A percentile compares a stretch with the other conserved stretches of the same genome.
phyloP scores from a whole-genome alignment of 2,329 filamentous ascomycete genomes.

The Pestalotiopsis fici region DNA sequence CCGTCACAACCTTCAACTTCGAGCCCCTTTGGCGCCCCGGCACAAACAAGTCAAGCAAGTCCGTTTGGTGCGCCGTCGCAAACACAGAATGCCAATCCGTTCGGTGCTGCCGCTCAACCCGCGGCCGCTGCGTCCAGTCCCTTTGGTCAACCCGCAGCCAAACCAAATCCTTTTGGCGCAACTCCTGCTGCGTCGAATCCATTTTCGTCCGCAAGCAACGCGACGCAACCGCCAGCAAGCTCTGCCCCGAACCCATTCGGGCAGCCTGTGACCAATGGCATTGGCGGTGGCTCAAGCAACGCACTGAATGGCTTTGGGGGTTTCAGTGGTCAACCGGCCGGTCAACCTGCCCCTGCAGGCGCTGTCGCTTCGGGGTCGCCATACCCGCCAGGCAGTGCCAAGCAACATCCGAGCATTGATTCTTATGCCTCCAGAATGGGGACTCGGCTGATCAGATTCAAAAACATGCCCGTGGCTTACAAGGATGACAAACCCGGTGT shows the following conservation, averaged over 20 bases:
- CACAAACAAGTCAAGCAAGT: constrained; percentile 15
- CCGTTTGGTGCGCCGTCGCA: constrained; percentile 20
- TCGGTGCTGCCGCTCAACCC: constrained; percentile 20
- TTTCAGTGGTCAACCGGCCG: constrained; percentile 12
- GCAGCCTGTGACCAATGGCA: constrained; percentile 18
- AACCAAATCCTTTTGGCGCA: constrained; percentile 29
- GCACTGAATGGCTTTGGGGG: constrained; percentile 22
- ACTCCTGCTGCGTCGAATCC: constrained; percentile 22
- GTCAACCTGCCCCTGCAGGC: constrained; percentile 15
- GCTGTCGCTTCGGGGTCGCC: constrained; percentile 29
- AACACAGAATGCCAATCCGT: constrained; percentile 25
- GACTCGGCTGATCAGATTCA: constrained; percentile 58
- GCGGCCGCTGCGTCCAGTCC: constrained; percentile 22
- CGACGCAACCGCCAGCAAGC: constrained; percentile 16
- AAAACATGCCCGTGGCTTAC: constrained; percentile 64
- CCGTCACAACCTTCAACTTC: constrained; percentile 19
- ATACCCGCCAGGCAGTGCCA: constrained; percentile 45
- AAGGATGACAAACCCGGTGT: constrained; percentile 33
- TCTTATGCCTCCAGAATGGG: constrained; percentile 45
- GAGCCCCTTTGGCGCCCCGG: constrained; percentile 18
- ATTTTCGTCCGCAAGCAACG: constrained; percentile 27
- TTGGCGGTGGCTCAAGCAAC: constrained; percentile 17
- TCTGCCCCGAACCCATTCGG: constrained; percentile 25
- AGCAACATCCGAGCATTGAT: constrained; percentile 43
- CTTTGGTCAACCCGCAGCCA: constrained; percentile 27